Percentiles rank a stretch among this genome's conserved stretches.
Evolutionary conservation across 441 rosid species (phyloP).

Genomic region (Viola pubescens): DNA sequence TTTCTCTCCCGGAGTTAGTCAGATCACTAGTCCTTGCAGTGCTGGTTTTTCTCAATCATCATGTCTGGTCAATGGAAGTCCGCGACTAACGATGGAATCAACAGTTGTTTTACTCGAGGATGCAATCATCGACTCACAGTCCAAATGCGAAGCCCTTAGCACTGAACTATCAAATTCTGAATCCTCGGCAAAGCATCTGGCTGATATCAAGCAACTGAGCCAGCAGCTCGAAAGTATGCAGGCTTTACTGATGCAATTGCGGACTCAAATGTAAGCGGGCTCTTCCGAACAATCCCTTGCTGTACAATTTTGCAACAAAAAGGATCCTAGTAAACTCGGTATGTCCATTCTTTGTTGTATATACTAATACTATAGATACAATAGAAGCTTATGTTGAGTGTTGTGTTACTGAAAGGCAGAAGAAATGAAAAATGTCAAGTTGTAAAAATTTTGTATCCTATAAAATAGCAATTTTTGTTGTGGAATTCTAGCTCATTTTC

Average conservation of each 20-base stretch:
- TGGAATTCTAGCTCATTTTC: too few relatives aligned
- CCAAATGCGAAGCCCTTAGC: constrained; percentile 48
- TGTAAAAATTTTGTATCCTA: constrained; percentile 19
- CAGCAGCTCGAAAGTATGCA: constrained; percentile 64
- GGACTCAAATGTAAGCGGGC: constrained; percentile 41
- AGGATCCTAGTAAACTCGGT: constrained; percentile 10
- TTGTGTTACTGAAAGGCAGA: constrained; percentile 13
- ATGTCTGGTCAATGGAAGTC: constrained; percentile 22
- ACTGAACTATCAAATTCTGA: constrained; percentile 34
- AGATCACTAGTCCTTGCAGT: constrained; percentile 35
- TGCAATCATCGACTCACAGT: constrained; percentile 50
- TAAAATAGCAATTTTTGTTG: not conserved
- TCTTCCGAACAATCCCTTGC: not conserved
- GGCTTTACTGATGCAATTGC: constrained; percentile 49
- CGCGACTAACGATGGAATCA: constrained; percentile 25
- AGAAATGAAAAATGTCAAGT: not conserved
- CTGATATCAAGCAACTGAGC: constrained; percentile 40
- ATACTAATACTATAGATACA: constrained; percentile 29
- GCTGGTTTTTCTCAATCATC: constrained; percentile 27
- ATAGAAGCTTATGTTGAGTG: constrained; percentile 5
- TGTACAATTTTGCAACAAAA: constrained; percentile 24
- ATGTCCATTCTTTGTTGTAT: constrained; percentile 44
- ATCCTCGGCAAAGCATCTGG: constrained; percentile 29
- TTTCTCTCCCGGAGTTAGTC: constrained; percentile 45
- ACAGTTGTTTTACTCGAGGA: constrained; percentile 71